Evolutionary conservation across 2,329 filamentous ascomycete genomes (phyloP).

Genomic region (Sclerotinia minor): DNA sequence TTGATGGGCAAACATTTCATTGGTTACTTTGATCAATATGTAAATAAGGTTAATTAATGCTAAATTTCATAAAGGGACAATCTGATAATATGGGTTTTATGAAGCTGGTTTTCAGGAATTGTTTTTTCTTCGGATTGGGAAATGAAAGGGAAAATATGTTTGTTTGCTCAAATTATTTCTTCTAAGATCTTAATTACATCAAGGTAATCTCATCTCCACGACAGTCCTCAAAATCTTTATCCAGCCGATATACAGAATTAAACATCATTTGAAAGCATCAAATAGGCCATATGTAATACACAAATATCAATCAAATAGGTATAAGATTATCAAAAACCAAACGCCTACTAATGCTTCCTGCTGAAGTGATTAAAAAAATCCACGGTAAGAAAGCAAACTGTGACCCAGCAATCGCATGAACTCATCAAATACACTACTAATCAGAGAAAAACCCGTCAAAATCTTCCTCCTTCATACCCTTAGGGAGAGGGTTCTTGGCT

Average conservation of each 20-base stretch:
- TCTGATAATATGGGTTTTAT: background rate
- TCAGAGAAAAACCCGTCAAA: conserved; percentile 14
- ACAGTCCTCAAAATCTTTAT: background rate
- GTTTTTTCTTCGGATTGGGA: background rate
- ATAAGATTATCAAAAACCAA: background rate
- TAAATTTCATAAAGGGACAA: background rate
- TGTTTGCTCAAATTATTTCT: background rate
- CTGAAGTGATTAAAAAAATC: background rate
- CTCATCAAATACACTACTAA: background rate
- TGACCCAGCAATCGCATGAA: background rate
- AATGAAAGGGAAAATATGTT: background rate
- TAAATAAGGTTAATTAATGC: background rate
- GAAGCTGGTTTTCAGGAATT: background rate
- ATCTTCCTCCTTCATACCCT: background rate
- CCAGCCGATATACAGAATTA: background rate
- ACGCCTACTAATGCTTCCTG: background rate
- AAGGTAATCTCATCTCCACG: background rate
- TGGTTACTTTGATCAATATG: background rate
- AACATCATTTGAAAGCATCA: background rate
- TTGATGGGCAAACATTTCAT: background rate
- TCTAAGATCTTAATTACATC: too few relatives aligned
- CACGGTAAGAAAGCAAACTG: background rate
- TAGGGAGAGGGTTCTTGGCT: background rate
- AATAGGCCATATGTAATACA: background rate
- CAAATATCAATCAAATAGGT: background rate